Conservation (phyloP, 169 alveolate species). For the Cryptosporidium viatorum region DNA sequence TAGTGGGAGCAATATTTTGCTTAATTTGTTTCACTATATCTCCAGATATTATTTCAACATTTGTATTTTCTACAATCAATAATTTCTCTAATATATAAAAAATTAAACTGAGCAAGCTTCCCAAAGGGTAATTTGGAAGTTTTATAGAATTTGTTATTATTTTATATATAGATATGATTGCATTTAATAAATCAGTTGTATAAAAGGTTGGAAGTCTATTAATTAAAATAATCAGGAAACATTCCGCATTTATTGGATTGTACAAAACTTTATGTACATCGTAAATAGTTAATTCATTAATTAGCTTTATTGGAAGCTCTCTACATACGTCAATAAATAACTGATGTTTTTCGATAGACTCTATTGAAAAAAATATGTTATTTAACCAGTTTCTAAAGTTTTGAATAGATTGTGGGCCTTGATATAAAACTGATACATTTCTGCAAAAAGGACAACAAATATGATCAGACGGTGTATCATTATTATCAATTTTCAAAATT, state of each 20-base stretch:
- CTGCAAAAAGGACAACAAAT: conserved; percentile 63
- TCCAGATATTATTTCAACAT: not conserved
- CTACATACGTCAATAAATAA: conserved; percentile 24
- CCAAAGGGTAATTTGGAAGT: conserved; percentile 21
- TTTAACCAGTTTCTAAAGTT: conserved; percentile 20
- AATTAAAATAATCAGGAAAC: conserved; percentile 10
- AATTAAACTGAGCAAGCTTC: not conserved
- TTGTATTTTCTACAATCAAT: not conserved
- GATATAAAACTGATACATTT: not conserved
- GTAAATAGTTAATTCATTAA: not conserved
- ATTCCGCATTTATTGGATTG: conserved; percentile 1
- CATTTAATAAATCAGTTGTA: not conserved
- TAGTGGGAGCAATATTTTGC: not conserved
- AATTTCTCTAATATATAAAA: conserved; percentile 10
- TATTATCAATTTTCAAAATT: not conserved
- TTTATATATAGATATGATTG: conserved; percentile 5
- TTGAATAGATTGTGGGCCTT: not conserved
- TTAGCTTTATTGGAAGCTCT: conserved; percentile 36
- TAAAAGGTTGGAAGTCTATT: not conserved
- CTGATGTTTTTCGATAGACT: conserved; percentile 35
- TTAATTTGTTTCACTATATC: not conserved
- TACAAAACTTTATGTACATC: conserved; percentile 4
- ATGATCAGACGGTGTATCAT: not conserved
- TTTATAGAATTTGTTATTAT: not conserved
- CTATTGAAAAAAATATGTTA: conserved; percentile 25